Evolutionary conservation across 176 grass and related monocot species (phyloP).

Genomic region (Oryza meridionalis): DNA sequence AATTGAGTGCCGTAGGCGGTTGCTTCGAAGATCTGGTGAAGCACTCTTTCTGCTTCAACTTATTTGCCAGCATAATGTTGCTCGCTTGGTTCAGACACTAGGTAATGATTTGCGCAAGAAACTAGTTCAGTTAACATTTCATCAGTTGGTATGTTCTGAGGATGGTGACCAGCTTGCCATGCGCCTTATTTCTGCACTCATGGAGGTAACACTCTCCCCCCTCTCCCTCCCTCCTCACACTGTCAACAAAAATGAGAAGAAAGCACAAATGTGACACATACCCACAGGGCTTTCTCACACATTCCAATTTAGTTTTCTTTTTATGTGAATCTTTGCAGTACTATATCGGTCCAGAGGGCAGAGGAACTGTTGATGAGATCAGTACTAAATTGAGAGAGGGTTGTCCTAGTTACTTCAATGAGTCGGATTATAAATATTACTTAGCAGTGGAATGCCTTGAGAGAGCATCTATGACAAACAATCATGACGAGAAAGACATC

Average conservation of each 20-base stretch:
- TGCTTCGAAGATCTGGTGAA: slow-evolving; percentile 95
- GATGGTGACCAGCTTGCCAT: slow-evolving; percentile 84
- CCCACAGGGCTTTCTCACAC: slow-evolving; percentile 10
- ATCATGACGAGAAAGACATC: slow-evolving; percentile 68
- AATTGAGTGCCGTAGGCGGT: slow-evolving; percentile 96
- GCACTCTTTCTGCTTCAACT: slow-evolving; percentile 94
- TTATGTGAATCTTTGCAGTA: slow-evolving; percentile 62
- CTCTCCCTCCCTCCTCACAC: not conserved
- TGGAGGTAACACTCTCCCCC: slow-evolving; percentile 68
- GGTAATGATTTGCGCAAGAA: slow-evolving; percentile 67
- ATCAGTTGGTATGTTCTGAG: slow-evolving; percentile 95
- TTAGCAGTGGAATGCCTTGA: slow-evolving; percentile 92
- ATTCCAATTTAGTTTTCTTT: slow-evolving; percentile 29
- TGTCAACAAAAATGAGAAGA: slow-evolving; percentile 1
- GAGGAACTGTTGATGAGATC: slow-evolving; percentile 83
- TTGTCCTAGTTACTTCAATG: slow-evolving; percentile 97
- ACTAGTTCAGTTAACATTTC: slow-evolving; percentile 78
- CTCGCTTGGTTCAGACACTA: slow-evolving; percentile 82
- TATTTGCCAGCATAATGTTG: slow-evolving; percentile 91
- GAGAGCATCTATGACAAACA: slow-evolving; percentile 68
- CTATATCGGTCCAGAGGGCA: slow-evolving; percentile 90
- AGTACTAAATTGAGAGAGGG: slow-evolving; percentile 87
- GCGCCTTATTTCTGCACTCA: slow-evolving; percentile 84
- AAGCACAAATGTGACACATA: not conserved
- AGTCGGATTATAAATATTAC: slow-evolving; percentile 92